These are phyloP conservation scores for Coix lacrymajobi DNA, from an alignment of 176 grass and related monocot species.

Conservation along the genomic window DNA sequence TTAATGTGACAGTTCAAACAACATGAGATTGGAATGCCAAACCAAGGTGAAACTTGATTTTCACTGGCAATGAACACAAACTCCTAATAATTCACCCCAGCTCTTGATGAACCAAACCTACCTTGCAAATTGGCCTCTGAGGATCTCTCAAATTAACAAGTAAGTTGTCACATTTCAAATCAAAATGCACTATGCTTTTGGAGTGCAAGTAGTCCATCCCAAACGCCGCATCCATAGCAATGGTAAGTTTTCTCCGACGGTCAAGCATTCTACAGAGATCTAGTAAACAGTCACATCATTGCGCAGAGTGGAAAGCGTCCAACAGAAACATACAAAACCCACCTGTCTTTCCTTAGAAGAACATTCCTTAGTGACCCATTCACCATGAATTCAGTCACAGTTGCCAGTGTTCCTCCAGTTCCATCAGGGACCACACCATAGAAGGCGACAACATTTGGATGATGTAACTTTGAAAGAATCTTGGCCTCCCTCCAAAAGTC, in stretches of 20 bases:
- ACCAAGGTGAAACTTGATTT: background rate
- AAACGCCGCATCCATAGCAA: constrained; percentile 98
- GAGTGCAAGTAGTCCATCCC: constrained; percentile 98
- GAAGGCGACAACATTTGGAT: constrained; percentile 96
- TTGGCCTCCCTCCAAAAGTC: constrained; percentile 98
- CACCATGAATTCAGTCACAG: constrained; percentile 92
- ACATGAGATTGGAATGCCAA: background rate
- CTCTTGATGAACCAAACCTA: constrained; percentile 28
- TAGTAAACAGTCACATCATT: constrained; percentile 35
- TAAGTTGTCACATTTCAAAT: constrained; percentile 96
- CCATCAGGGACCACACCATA: constrained; percentile 98
- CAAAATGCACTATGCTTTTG: constrained; percentile 99
- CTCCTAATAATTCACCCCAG: background rate
- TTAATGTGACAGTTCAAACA: background rate
- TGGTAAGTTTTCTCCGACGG: constrained; percentile 80
- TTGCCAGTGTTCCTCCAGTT: constrained; percentile 86
- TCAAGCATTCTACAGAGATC: constrained; percentile 66
- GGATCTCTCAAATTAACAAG: constrained; percentile 91
- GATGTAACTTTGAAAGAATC: constrained; percentile 92
- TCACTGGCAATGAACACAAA: constrained; percentile 10
- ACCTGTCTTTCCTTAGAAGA: constrained; percentile 87
- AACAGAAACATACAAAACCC: constrained; percentile 13
- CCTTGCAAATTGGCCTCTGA: constrained; percentile 99
- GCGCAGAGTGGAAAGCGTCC: background rate
- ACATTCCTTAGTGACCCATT: constrained; percentile 97